phyloP scores from a whole-genome alignment of 805 yeast species.

The Tetrapisispora namnaoensis region DNA sequence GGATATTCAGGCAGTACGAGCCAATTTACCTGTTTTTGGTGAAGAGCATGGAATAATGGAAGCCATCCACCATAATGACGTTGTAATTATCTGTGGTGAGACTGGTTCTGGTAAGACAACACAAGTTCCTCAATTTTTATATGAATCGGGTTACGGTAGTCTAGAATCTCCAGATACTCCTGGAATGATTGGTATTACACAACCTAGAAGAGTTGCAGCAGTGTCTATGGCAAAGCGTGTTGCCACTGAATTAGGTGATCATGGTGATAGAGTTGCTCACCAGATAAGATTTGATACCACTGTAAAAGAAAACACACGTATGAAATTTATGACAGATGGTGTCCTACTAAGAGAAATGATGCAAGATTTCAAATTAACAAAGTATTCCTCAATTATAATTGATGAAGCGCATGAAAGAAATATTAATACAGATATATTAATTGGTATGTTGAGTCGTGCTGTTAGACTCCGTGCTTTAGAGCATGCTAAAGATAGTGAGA shows the following conservation, averaged over 20 bases:
- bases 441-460: slow-evolving; percentile 89
- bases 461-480: slow-evolving; percentile 58
- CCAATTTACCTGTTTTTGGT: slow-evolving; percentile 74
- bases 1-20: slow-evolving; percentile 56
- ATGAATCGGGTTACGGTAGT: slow-evolving; percentile 83
- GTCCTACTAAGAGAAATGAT: slow-evolving; percentile 88
- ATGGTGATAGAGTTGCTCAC: slow-evolving; percentile 60
- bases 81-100: slow-evolving; percentile 89
- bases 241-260: slow-evolving; percentile 60
- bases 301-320: slow-evolving; percentile 51
- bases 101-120: slow-evolving; percentile 99
- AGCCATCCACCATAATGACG: slow-evolving; percentile 85
- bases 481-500: slow-evolving; percentile 37
- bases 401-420: slow-evolving; percentile 99
- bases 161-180: slow-evolving; percentile 49
- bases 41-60: slow-evolving; percentile 95
- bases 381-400: slow-evolving; percentile 78
- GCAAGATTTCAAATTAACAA: slow-evolving; percentile 68
- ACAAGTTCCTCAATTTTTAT: slow-evolving; percentile 87
- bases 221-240: slow-evolving; percentile 86
- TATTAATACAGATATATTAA: slow-evolving; percentile 88
- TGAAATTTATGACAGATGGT: slow-evolving; percentile 93
- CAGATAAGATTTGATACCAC: slow-evolving; percentile 76
- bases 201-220: slow-evolving; percentile 91
- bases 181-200: slow-evolving; percentile 95